phyloP scores from a whole-genome alignment of 2,329 filamentous ascomycete genomes.

The Aspergillus japonicus region DNA sequence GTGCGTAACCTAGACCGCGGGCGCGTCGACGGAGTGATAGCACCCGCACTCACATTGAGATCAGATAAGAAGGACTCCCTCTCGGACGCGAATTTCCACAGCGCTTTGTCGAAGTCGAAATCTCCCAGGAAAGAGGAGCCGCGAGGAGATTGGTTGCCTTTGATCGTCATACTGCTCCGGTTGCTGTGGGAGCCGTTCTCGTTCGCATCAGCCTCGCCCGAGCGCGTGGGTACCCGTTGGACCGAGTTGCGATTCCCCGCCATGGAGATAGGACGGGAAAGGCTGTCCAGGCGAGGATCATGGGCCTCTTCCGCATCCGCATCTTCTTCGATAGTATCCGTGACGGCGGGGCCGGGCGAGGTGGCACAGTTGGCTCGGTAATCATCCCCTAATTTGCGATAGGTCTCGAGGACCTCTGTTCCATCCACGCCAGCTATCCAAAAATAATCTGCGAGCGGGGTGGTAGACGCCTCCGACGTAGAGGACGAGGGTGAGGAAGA shows the following conservation, averaged over 20 bases:
- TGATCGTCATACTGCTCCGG: constrained; percentile 64
- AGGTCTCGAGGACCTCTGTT: constrained; percentile 47
- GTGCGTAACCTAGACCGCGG: constrained; percentile 76
- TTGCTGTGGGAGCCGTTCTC: constrained; percentile 57
- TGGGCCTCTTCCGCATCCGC: constrained; percentile 55
- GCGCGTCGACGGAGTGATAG: constrained; percentile 64
- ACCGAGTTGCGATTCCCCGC: constrained; percentile 38
- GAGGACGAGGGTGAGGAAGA: constrained; percentile 22
- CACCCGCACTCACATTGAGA: constrained; percentile 81
- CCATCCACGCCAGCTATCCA: constrained; percentile 58
- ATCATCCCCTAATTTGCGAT: constrained; percentile 42
- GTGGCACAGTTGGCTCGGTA: constrained; percentile 39
- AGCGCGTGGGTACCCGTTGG: constrained; percentile 49
- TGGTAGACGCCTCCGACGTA: constrained; percentile 44
- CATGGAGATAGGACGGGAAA: constrained; percentile 43
- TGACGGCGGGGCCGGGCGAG: constrained; percentile 41
- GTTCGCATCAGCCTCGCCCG: constrained; percentile 47
- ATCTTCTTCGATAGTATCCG: constrained; percentile 63
- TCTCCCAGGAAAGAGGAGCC: constrained; percentile 56
- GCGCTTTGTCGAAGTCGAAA: constrained; percentile 89
- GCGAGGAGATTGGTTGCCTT: constrained; percentile 37
- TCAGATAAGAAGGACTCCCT: constrained; percentile 91
- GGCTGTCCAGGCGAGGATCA: constrained; percentile 26
- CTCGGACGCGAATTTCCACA: constrained; percentile 94
- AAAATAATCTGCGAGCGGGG: constrained; percentile 65